Evolutionary conservation across 2,329 filamentous ascomycete genomes (phyloP).

Genomic region (Pestalotiopsis sp.): DNA sequence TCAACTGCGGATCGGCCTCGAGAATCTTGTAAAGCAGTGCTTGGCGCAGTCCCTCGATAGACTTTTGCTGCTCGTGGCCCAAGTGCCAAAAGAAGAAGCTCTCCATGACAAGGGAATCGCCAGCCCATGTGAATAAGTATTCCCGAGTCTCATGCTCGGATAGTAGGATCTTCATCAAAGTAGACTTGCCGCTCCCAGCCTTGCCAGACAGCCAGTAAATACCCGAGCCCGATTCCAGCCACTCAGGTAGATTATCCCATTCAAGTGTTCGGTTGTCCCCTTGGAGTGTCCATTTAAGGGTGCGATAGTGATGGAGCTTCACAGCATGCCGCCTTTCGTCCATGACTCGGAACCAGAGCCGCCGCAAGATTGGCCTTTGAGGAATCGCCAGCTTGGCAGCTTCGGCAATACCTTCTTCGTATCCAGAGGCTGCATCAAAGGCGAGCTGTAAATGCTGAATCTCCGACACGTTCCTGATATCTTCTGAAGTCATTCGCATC

Average conservation of each 20-base stretch:
- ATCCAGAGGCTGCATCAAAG: not conserved
- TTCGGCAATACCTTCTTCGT: not conserved
- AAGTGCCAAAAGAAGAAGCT: not conserved
- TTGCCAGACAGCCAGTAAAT: not conserved
- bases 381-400: not conserved
- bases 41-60: not conserved
- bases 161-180: not conserved
- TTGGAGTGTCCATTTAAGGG: not conserved
- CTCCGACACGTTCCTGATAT: not conserved
- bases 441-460: not conserved
- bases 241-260: not conserved
- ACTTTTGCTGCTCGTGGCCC: not conserved
- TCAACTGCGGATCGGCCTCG: too few relatives aligned
- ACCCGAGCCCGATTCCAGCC: not conserved
- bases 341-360: slow-evolving; percentile 1
- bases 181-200: not conserved
- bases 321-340: slow-evolving; percentile 5
- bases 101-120: not conserved
- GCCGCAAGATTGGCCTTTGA: not conserved
- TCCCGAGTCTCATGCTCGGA: not conserved
- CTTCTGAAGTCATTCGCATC: not conserved
- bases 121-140: not conserved
- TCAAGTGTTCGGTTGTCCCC: not conserved
- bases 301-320: not conserved
- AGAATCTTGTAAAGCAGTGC: not conserved